Percentiles rank a stretch among this genome's conserved stretches.
These are phyloP conservation scores for Glomus cerebriforme DNA, from an alignment of 192 early-diverging fungal species.

Conservation along the genomic window DNA sequence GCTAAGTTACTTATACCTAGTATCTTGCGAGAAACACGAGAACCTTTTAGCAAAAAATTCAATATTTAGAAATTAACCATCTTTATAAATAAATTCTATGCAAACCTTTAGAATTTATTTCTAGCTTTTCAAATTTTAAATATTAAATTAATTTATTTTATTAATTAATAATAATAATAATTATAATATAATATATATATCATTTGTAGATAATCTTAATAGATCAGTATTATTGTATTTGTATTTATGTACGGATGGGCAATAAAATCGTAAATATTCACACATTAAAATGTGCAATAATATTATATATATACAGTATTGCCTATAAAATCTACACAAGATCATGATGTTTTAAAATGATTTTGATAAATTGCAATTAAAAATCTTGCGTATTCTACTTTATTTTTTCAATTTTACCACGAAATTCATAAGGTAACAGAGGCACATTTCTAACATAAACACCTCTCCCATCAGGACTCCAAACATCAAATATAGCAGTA, in stretches of 20 bases:
- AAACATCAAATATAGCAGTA: conserved; percentile 50
- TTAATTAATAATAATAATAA: no score
- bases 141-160: no score
- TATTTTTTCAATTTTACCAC: conserved; percentile 31
- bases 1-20: neutral
- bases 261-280: neutral
- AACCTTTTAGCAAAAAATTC: neutral
- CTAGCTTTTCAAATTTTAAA: no score
- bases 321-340: no score
- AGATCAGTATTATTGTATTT: neutral
- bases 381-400: neutral
- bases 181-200: neutral
- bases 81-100: no score
- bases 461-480: conserved; percentile 52
- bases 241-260: neutral
- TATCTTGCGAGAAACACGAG: neutral
- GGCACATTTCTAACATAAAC: conserved; percentile 53
- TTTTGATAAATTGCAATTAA: neutral
- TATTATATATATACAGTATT: no score
- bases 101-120: no score
- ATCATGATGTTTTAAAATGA: no score
- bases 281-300: no score
- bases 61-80: no score
- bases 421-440: conserved; percentile 68
- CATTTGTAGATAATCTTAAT: neutral